These are phyloP conservation scores for Haematococcus lacustris DNA, from an alignment of 139 green algal genomes.

Conservation along the genomic window DNA sequence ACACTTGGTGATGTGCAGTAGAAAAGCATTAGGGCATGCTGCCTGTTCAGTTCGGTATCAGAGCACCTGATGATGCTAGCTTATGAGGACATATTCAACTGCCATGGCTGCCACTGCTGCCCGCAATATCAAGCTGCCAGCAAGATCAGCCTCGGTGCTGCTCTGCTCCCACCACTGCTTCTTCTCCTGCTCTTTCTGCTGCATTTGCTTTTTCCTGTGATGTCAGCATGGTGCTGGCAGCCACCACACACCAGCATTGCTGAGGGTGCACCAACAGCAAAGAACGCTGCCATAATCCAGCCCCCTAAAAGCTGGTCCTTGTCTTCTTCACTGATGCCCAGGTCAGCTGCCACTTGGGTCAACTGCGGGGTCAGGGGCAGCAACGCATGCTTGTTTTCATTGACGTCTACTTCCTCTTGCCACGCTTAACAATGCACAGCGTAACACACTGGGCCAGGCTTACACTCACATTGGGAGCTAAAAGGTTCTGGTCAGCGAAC, in stretches of 20 bases:
- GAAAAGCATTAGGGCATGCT: no score
- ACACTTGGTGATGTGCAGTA: no score
- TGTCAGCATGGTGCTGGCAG: constrained; percentile 53
- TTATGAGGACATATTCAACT: not conserved
- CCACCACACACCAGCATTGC: constrained; percentile 59
- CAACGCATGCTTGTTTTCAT: no score
- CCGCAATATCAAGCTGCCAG: no score
- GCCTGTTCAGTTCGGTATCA: no score
- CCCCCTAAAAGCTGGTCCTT: constrained; percentile 68
- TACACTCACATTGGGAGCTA: constrained; percentile 46
- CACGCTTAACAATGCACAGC: no score
- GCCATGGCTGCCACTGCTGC: no score
- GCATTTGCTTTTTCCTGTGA: constrained; percentile 50
- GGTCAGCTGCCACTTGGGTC: constrained; percentile 38
- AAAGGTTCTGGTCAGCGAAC: constrained; percentile 85
- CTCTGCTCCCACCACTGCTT: no score
- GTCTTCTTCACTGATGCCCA: constrained; percentile 54
- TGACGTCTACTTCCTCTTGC: no score
- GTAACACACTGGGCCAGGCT: not conserved
- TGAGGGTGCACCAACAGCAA: constrained; percentile 70
- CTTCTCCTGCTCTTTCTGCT: no score
- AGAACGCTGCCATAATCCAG: constrained; percentile 72
- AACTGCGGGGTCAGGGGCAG: constrained; percentile 29
- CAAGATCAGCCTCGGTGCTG: no score
- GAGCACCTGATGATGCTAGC: not conserved